Base-by-base conservation (phyloP, 768 basidiomycete species). In the Tricholoma saponaceum region DNA sequence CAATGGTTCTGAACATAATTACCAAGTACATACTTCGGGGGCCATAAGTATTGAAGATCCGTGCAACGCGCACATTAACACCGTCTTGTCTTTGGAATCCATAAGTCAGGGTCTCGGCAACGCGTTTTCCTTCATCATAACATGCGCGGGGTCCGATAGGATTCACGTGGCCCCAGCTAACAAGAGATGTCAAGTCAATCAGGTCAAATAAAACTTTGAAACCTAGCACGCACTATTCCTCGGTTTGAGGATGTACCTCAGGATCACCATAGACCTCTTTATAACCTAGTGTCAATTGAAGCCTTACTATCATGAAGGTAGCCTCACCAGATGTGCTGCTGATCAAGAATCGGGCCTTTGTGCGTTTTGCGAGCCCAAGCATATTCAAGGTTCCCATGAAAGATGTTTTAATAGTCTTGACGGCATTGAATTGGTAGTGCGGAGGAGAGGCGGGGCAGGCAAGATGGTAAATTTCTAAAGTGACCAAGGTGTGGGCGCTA, bases 71-170 rank as follows among this genome's bases (percentile, higher is more conserved):
- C 54, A 98, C 92, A 64, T 98, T 92, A 59, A 99, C 95, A 55
- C 87, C 86, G 68, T 98, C 94, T 71, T 97, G 97, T 58, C 90
- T 82, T 62, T 92, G 89, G 80, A 90, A 98, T 39, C 95, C 95
- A 67, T 98, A 99, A 6, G 96, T 95, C 62, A 99, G 74, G 16
- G 96, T 97, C 76, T 99, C 97, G 39, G 97, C 96, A 37, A 98
- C 96, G 65, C 97, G 94, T 77, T 99, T 99, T 51, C 97, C 97
- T 75, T 99, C 97, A 68, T 99, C 97, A 69, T 99, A 99, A 74
- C 97, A 99, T n/a, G 96, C 95, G 60, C 97, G 91, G 58, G 92
- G 92, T 22, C 97, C 97, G 65, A 95, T 97, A 43, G 95, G 95
- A 79, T 99, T 99, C 68, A 99, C 97, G 73, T 98, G 88, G 49